A percentile compares a stretch with the other conserved stretches of the same genome.
phyloP scores from a whole-genome alignment of 202 grass and related monocot species.

The Eragrostis tef region DNA sequence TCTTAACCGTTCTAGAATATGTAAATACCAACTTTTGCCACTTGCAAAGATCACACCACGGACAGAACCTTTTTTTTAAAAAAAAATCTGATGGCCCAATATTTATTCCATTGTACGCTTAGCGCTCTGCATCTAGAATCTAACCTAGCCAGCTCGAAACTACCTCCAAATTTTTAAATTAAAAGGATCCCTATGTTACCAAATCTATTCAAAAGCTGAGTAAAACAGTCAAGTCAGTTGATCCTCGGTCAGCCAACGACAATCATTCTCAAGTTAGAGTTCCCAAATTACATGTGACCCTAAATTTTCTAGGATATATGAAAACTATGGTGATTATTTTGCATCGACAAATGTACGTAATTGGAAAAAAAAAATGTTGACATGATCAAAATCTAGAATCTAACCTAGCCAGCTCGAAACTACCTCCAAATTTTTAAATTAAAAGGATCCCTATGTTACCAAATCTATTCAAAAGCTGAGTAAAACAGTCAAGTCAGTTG shows the following conservation, averaged over 20 bases:
- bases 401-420: not conserved
- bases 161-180: not conserved
- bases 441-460: not conserved
- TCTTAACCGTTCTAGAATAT: constrained; percentile 49
- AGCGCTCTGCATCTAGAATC: constrained; percentile 18
- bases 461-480: not conserved
- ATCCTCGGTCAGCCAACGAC: not conserved
- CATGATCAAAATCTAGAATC: not conserved
- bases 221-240: not conserved
- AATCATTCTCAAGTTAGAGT: not conserved
- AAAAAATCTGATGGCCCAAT: constrained; percentile 21
- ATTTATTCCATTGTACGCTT: constrained; percentile 42
- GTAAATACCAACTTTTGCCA: constrained; percentile 46
- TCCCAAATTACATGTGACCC: not conserved
- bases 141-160: not conserved
- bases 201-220: not conserved
- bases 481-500: not conserved
- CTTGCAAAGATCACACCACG: constrained; percentile 46
- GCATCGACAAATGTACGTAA: no score
- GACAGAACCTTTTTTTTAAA: not conserved
- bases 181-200: not conserved
- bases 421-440: not conserved
- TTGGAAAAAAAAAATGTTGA: no score
- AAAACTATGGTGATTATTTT: no score
- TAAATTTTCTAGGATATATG: not conserved